Evolutionary conservation across 2,329 filamentous ascomycete genomes (phyloP), one percentile per base, ranked within the genome.

Genomic region (Furcasterigmium sp.): DNA sequence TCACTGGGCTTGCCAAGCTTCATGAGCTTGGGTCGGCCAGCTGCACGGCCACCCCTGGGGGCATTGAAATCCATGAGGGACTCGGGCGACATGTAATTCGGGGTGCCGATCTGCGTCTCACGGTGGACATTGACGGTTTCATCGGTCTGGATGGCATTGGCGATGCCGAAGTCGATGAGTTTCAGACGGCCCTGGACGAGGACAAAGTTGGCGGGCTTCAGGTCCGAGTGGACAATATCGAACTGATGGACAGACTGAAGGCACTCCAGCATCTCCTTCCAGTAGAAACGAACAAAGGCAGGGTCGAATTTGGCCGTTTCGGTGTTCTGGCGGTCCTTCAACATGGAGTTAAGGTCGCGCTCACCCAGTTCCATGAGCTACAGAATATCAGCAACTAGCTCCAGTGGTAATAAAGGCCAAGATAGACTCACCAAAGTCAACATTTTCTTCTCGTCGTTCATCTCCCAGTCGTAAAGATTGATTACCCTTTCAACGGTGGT

Each of bases 231-330:
- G 3, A 98, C 93, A 50, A 98, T 91, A 58, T 96, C 90, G 60
- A 85, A 76, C 11, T 85, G 79, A 60, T 98, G 93, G 1, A 98
- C 90, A 1, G 91, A 81, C 53, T 87, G 80, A 6, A 98, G 81
- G 60, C 93, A 97, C 62, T 95, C 90, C 15, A 98, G 82, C 93
- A 98, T 98, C 67, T 98, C 93, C 63, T 95, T 93, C 93, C 93
- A 98, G 72, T 95, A 95, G 66, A 87, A 94, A n/a, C 93, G 85
- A 11, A 93, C 89, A 62, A 97, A 96, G 42, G 85, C 87, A 2
- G 88, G 77, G 59, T 98, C 93, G 47, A 98, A 85, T 46, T 76
- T 79, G 30, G 87, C 80, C 42, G 85, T 80, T 47, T 90, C 84
- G 0, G 74, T 78, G 56, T 83, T 87, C 55, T 87, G 70, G 9